Percentiles rank a stretch among this genome's conserved stretches.
Evolutionary conservation across 345 rosid species (phyloP).

Genomic region (Aegle marmelos): DNA sequence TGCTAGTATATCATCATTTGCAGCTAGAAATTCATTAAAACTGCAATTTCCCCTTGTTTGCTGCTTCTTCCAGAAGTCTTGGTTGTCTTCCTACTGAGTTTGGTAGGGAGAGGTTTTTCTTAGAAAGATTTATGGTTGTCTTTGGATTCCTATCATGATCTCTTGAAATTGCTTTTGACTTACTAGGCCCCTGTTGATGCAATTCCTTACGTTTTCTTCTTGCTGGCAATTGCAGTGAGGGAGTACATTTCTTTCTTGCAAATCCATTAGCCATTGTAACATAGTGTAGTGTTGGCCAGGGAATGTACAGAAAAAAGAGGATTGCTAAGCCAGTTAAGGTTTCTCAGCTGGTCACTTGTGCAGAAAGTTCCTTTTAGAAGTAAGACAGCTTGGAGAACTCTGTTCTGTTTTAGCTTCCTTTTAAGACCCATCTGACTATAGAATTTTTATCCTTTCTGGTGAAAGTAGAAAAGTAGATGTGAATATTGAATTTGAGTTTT

Average conservation of each 20-base stretch:
- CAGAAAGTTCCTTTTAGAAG: slow-evolving; percentile 3
- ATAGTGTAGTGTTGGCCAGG: not conserved
- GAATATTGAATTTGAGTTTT: not conserved
- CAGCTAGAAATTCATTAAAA: not conserved
- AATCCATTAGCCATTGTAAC: slow-evolving; percentile 7
- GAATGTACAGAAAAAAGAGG: slow-evolving; percentile 5
- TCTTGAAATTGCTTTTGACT: not conserved
- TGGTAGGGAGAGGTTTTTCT: not conserved
- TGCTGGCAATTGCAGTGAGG: slow-evolving; percentile 9
- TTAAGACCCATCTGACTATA: not conserved
- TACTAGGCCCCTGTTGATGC: slow-evolving; percentile 1
- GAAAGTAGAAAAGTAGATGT: not conserved
- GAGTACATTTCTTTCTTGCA: not conserved
- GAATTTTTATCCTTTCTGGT: not conserved
- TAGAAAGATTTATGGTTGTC: not conserved
- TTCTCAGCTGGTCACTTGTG: not conserved
- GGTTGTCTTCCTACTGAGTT: not conserved
- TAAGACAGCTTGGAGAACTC: slow-evolving; percentile 13
- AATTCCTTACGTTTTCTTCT: not conserved
- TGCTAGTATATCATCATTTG: not conserved
- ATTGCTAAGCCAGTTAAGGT: slow-evolving; percentile 4
- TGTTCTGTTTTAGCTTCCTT: slow-evolving; percentile 10
- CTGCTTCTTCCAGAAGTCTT: not conserved
- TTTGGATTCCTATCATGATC: not conserved
- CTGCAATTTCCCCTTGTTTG: not conserved